These are phyloP conservation scores for Aspergillus heteromorphus DNA, from an alignment of 495 filamentous ascomycete species.

Conservation along the genomic window DNA sequence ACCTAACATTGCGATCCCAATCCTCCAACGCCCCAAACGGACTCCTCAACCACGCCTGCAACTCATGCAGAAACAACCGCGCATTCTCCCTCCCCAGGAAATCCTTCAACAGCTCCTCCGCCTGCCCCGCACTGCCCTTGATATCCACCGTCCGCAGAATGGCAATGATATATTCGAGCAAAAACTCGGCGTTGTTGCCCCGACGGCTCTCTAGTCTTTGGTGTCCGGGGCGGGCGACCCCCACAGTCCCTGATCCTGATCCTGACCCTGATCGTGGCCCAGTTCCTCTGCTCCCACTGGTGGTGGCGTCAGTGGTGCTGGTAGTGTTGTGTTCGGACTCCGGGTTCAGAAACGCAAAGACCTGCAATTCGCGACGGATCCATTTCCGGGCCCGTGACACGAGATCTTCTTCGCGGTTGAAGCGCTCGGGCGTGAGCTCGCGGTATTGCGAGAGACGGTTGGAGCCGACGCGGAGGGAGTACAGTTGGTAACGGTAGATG, in stretches of 20 bases:
- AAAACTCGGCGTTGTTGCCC: conserved; percentile 77
- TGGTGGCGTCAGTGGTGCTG: too few species aligned
- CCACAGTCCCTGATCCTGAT: too few species aligned
- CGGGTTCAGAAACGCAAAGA: conserved; percentile 70
- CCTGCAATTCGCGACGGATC: conserved; percentile 81
- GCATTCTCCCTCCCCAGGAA: conserved; percentile 78
- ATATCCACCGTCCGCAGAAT: conserved; percentile 88
- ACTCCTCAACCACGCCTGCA: conserved; percentile 75
- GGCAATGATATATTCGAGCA: conserved; percentile 83
- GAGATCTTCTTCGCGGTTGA: conserved; percentile 59
- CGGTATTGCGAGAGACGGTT: conserved; percentile 76
- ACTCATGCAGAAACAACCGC: conserved; percentile 76
- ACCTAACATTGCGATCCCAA: conserved; percentile 82
- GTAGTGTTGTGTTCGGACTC: conserved; percentile 23
- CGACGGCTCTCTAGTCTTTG: conserved; percentile 43
- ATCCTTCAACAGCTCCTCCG: conserved; percentile 82
- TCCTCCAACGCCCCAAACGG: conserved; percentile 62
- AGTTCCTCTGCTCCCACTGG: too few species aligned
- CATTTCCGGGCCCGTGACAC: conserved; percentile 80
- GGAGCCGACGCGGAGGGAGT: conserved; percentile 78
- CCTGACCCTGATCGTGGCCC: too few species aligned
- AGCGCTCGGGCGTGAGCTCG: conserved; percentile 64
- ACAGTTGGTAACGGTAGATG: conserved; percentile 72
- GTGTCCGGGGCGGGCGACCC: conserved; percentile 27
- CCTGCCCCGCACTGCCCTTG: conserved; percentile 77